phyloP scores from a whole-genome alignment of 257 asterid genomes.

The Coffea canephora region DNA sequence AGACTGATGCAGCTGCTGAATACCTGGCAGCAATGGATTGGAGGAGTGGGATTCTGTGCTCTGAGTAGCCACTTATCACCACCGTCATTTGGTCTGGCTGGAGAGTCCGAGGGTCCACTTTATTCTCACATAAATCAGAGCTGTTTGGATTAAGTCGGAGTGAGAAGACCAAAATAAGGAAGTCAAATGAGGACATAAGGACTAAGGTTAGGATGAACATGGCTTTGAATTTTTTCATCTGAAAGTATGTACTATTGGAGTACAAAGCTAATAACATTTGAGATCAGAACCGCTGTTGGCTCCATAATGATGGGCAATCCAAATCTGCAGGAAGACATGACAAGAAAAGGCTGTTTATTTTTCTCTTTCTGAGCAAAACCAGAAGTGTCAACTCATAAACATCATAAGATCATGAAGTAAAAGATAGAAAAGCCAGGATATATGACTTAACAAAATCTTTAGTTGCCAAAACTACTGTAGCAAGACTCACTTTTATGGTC shows the following conservation, averaged over 20 bases:
- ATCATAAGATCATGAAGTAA: neutral
- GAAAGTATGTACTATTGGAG: neutral
- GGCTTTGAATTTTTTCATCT: slow-evolving; percentile 2
- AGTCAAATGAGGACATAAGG: slow-evolving; percentile 21
- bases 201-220: slow-evolving; percentile 9
- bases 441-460: neutral
- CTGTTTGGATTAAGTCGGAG: slow-evolving; percentile 28
- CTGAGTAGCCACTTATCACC: slow-evolving; percentile 84
- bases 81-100: slow-evolving; percentile 77
- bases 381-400: neutral
- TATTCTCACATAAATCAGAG: slow-evolving; percentile 28
- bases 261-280: neutral
- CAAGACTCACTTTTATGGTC: neutral
- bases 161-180: slow-evolving; percentile 51
- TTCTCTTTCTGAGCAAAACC: neutral
- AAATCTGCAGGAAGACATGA: neutral
- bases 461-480: neutral
- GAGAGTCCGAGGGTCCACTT: slow-evolving; percentile 41
- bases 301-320: neutral
- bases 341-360: neutral
- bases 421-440: neutral
- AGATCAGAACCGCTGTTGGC: neutral
- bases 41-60: slow-evolving; percentile 70
- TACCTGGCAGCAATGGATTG: slow-evolving; percentile 66
- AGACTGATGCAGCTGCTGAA: slow-evolving; percentile 58